Percentiles rank a stretch among this genome's conserved stretches.
phyloP scores from a whole-genome alignment of 192 early-diverging fungal genomes.

The Podila minutissima region DNA sequence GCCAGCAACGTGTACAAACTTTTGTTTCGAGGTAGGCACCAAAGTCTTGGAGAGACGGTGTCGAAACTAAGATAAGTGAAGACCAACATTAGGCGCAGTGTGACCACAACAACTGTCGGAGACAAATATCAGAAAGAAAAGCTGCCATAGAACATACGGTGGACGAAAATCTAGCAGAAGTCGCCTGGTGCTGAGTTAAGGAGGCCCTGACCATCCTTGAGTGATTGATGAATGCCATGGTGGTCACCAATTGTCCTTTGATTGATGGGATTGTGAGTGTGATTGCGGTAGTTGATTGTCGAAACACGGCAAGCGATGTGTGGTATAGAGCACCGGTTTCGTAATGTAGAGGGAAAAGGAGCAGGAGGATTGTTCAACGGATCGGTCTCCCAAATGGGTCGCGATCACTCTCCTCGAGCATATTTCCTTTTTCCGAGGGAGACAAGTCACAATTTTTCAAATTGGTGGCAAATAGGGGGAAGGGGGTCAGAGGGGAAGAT shows the following conservation, averaged over 20 bases:
- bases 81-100: no score
- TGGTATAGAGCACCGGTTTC: no score
- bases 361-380: no score
- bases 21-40: slow-evolving; percentile 45
- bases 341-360: no score
- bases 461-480: neutral
- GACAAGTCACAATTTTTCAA: neutral
- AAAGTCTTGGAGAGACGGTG: slow-evolving; percentile 36
- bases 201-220: neutral
- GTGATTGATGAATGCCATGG: neutral
- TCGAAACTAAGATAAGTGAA: slow-evolving; percentile 18
- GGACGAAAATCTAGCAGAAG: neutral
- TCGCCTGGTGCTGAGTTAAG: neutral
- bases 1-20: slow-evolving; percentile 43
- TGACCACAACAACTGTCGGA: no score
- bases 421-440: no score
- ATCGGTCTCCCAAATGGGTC: no score
- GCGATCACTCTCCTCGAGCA: no score
- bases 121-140: no score
- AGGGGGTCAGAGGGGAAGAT: neutral
- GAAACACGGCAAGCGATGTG: no score
- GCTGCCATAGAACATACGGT: neutral
- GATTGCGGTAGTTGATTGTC: no score
- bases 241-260: neutral
- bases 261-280: neutral